Conservation (phyloP, 768 basidiomycete species). For the Pleurotus sapidus region DNA sequence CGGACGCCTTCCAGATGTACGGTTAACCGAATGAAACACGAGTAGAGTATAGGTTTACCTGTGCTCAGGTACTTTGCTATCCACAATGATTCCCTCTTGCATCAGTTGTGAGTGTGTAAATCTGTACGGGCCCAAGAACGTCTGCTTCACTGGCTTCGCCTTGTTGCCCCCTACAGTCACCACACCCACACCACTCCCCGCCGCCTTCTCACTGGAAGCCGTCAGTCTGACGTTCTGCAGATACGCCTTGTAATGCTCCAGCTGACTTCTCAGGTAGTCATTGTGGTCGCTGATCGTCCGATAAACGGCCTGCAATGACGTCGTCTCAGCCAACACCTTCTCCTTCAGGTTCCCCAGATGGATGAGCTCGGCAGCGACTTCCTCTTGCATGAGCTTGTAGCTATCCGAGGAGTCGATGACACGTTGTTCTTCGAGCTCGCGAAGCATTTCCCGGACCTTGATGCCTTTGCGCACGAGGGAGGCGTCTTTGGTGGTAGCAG, state of each 20-base stretch:
- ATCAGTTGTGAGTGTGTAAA: slow-evolving; percentile 98
- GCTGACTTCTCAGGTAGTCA: slow-evolving; percentile 89
- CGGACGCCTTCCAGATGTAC: slow-evolving; percentile 59
- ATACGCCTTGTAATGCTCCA: slow-evolving; percentile 99
- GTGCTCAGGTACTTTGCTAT: slow-evolving; percentile 98
- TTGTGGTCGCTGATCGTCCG: slow-evolving; percentile 99
- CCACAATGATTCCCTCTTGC: slow-evolving; percentile 98
- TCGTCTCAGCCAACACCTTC: slow-evolving; percentile 89
- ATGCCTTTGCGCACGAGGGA: slow-evolving; percentile 93
- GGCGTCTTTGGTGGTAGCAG: slow-evolving; percentile 96
- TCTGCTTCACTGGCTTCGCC: slow-evolving; percentile 85
- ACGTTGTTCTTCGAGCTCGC: slow-evolving; percentile 88
- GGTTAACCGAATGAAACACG: neutral
- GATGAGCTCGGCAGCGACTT: slow-evolving; percentile 90
- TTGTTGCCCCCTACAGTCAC: slow-evolving; percentile 96
- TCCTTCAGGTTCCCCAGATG: slow-evolving; percentile 97
- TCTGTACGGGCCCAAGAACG: slow-evolving; percentile 89
- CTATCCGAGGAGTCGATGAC: slow-evolving; percentile 80
- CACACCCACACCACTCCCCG: slow-evolving; percentile 85
- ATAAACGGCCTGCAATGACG: slow-evolving; percentile 92
- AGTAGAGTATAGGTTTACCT: slow-evolving; percentile 47
- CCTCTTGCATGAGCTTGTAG: slow-evolving; percentile 97
- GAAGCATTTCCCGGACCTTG: slow-evolving; percentile 98
- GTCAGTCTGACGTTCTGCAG: slow-evolving; percentile 96
- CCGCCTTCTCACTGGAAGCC: slow-evolving; percentile 83